Percentiles rank a stretch among this genome's conserved stretches.
phyloP scores from a whole-genome alignment of 768 basidiomycete genomes.

The Filobasidium wieringae region DNA sequence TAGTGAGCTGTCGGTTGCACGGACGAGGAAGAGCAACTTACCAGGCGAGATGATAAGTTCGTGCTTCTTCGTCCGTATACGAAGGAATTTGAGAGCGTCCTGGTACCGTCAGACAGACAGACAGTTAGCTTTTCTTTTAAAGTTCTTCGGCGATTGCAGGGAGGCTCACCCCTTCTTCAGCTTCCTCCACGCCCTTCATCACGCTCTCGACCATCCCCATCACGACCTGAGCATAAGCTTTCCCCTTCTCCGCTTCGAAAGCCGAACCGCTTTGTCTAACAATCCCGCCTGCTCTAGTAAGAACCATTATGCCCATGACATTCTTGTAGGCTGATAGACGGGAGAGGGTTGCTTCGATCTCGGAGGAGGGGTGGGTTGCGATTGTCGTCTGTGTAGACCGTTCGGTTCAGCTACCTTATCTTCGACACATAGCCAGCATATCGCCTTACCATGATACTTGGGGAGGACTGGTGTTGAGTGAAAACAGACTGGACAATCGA shows the following conservation, averaged over 20 bases:
- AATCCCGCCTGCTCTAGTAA: conserved; percentile 54
- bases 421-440: too few species aligned
- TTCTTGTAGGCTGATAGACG: conserved; percentile 68
- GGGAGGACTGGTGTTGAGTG: not conserved
- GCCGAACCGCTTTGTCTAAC: conserved; percentile 52
- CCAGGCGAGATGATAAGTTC: conserved; percentile 92
- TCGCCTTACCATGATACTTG: not conserved
- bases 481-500: not conserved
- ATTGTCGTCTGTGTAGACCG: not conserved
- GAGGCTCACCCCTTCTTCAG: conserved; percentile 49
- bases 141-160: not conserved
- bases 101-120: conserved; percentile 31
- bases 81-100: conserved; percentile 79
- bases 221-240: conserved; percentile 30
- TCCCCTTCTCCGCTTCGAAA: conserved; percentile 36
- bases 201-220: conserved; percentile 62
- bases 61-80: conserved; percentile 80
- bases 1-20: conserved; percentile 46
- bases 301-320: conserved; percentile 73
- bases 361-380: not conserved
- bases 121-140: not conserved
- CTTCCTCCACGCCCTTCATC: conserved; percentile 64
- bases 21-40: conserved; percentile 39
- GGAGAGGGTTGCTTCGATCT: conserved; percentile 62
- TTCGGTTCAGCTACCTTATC: too few species aligned